Percentiles rank a stretch among this genome's conserved stretches.
phyloP scores from a whole-genome alignment of 2,329 filamentous ascomycete species.

The Thielaviopsis musarum region DNA sequence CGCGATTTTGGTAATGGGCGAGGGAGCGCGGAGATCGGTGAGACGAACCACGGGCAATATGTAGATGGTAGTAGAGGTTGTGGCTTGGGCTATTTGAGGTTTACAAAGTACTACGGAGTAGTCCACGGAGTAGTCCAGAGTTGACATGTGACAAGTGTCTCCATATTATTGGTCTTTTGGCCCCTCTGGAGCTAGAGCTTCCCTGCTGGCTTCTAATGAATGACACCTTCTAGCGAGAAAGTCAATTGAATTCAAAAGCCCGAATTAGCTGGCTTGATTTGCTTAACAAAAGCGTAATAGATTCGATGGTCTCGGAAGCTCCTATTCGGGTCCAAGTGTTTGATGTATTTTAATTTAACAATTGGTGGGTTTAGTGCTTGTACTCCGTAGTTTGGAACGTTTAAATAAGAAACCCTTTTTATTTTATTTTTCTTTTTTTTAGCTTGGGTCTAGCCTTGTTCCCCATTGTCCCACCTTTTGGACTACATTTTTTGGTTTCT shows the following conservation, averaged over 20 bases:
- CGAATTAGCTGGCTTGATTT: background rate
- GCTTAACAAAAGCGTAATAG: background rate
- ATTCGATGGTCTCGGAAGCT: background rate
- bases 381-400: no score
- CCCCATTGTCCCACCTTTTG: background rate
- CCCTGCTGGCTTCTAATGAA: background rate
- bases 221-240: background rate
- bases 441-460: background rate
- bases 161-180: constrained; percentile 14
- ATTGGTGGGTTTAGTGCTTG: no score
- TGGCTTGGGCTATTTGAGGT: no score
- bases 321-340: background rate
- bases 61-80: no score
- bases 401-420: background rate
- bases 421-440: background rate
- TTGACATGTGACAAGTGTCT: background rate
- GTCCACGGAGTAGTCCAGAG: no score
- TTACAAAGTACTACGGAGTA: no score
- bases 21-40: constrained; percentile 68
- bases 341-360: background rate
- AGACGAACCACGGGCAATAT: constrained; percentile 7
- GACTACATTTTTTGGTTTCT: background rate
- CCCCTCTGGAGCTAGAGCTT: background rate
- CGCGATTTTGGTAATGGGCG: constrained; percentile 60
- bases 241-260: background rate